Percentiles rank a stretch among this genome's conserved stretches.
phyloP scores from a whole-genome alignment of 768 basidiomycete genomes.

The Auricularia auricula-judae region DNA sequence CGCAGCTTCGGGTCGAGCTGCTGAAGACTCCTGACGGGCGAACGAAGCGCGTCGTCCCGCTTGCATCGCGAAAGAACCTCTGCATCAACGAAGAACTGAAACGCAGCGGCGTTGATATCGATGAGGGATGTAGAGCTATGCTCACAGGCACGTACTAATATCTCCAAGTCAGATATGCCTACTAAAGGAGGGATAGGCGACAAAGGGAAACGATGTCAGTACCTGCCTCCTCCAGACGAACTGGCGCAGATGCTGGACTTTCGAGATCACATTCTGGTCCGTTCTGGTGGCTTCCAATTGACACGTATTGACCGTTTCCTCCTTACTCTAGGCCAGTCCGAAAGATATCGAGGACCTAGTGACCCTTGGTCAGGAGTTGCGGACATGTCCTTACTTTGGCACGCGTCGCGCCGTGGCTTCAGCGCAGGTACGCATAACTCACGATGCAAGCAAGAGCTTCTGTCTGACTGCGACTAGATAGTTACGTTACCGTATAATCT shows the following conservation, averaged over 20 bases:
- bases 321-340: constrained; percentile 52
- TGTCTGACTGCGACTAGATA: constrained; percentile 34
- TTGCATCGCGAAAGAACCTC: constrained; percentile 83
- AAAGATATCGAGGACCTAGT: constrained; percentile 95
- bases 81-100: constrained; percentile 83
- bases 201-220: constrained; percentile 59
- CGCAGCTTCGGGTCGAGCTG: constrained; percentile 83
- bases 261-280: constrained; percentile 76
- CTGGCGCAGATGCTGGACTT: constrained; percentile 67
- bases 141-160: too few species aligned
- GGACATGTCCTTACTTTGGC: constrained; percentile 89
- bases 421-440: constrained; percentile 27
- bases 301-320: background rate
- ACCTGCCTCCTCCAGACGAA: constrained; percentile 61
- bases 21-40: constrained; percentile 38
- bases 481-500: constrained; percentile 94
- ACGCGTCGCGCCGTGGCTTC: constrained; percentile 79
- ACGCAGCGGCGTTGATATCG: constrained; percentile 52
- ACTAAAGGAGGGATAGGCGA: constrained; percentile 32
- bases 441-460: background rate
- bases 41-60: constrained; percentile 56
- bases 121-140: constrained; percentile 80
- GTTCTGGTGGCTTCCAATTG: constrained; percentile 10
- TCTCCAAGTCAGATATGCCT: too few species aligned
- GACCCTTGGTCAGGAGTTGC: constrained; percentile 47